Conservation (phyloP, 2,329 filamentous ascomycete genomes). For the Didymella sp. region DNA sequence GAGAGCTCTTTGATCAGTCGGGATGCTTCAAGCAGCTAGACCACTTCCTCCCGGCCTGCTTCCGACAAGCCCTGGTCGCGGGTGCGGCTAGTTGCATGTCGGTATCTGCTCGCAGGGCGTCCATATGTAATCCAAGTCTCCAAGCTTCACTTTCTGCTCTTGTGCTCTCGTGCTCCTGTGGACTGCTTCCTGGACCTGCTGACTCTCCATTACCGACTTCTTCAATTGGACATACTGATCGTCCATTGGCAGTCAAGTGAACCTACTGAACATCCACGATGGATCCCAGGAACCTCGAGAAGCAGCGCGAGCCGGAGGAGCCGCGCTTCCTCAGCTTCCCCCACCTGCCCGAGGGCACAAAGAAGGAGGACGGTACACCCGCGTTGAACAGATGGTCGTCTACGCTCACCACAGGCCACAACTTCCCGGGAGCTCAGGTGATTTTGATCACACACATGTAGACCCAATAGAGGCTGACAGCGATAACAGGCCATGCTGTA, state of each 20-base stretch:
- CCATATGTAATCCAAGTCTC: constrained; percentile 31
- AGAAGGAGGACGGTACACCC: constrained; percentile 62
- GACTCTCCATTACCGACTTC: neutral
- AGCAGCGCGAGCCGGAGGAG: constrained; percentile 48
- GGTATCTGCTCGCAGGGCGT: constrained; percentile 29
- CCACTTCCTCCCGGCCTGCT: constrained; percentile 15
- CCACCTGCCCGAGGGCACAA: constrained; percentile 60
- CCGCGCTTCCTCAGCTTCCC: constrained; percentile 64
- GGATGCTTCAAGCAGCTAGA: constrained; percentile 28
- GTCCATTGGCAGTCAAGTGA: neutral
- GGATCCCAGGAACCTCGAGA: constrained; percentile 47
- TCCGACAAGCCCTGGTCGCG: constrained; percentile 25
- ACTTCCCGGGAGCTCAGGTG: constrained; percentile 90
- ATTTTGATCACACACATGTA: constrained; percentile 14
- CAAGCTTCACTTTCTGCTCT: constrained; percentile 13
- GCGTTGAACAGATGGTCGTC: constrained; percentile 86
- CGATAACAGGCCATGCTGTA: constrained; percentile 85
- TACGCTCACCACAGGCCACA: constrained; percentile 81
- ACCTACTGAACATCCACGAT: constrained; percentile 31
- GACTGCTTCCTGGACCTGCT: neutral
- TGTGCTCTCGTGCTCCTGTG: neutral
- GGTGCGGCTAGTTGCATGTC: constrained; percentile 29
- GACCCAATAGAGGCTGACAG: neutral
- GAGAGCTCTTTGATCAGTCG: constrained; percentile 23
- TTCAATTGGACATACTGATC: neutral